Evolutionary conservation across 2,329 filamentous ascomycete genomes (phyloP), one percentile per base, ranked within the genome.

Genomic region (Fusarium proliferatum): DNA sequence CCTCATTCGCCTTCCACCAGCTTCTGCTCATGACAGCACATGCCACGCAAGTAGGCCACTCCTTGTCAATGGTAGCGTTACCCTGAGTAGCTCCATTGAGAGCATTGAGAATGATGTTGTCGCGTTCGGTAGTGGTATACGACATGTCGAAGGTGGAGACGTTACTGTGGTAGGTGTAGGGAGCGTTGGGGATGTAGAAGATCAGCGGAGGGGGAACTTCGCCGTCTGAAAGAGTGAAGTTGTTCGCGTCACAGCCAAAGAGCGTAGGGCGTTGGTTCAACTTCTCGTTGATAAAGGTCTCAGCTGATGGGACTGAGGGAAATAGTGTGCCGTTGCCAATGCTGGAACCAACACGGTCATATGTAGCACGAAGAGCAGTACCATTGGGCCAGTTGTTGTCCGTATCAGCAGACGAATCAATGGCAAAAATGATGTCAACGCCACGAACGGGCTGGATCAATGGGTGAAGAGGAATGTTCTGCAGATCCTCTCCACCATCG

Each of bases 11-110:
- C 55, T 94, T 88, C 71, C 90, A 86, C 74, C 96, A 89, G 74
- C 92, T 94, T 72, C 96, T 89, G 64, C 88, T 89, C 33, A 98
- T 87, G 26, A 97, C 91, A 9, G 96, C 96, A 82, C 96, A 99
- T n/a, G 91, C 94, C 6, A 97, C 92, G 77, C 96, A 99, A 2
- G 90, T 87, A 1, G 92, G 87, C 96, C 96, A 99, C 69, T 92
- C 82, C 6, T 83, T 76, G 79, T 97, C 92, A 6, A 92, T 79
- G 1, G 94, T 95, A 51, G 88, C 89, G 82, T 98, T 98, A 59
- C 89, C 94, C 84, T 93, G 92, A 0, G 95, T 98, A 4, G 89
- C 95, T 30, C 92, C 90, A 74, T 96, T 89, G 84, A 93, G 95
- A 28, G 94, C 96, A 83, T 99, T 98, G 71, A 89, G 82, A 78